These are phyloP conservation scores for Dactylorhiza incarnata DNA, from an alignment of 106 monocot genomes.

Conservation along the genomic window DNA sequence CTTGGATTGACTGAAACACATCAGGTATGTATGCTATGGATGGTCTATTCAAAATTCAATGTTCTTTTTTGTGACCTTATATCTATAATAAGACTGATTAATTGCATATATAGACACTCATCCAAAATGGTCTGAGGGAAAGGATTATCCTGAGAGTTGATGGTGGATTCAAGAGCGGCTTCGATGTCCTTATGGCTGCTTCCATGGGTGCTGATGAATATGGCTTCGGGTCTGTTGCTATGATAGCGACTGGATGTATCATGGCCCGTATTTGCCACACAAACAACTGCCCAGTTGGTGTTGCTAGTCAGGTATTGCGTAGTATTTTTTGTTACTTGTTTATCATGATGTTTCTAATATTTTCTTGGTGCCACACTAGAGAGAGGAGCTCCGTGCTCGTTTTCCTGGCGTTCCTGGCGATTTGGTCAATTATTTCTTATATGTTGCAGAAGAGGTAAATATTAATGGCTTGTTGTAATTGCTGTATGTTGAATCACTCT, in stretches of 20 bases:
- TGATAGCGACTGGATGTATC: conserved; percentile 99
- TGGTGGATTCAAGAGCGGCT: conserved; percentile 97
- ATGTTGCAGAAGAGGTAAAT: conserved; percentile 96
- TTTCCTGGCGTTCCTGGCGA: conserved; percentile 99
- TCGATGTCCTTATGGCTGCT: conserved; percentile 97
- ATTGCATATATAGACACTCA: conserved; percentile 70
- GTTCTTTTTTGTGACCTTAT: background rate
- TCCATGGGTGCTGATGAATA: conserved; percentile 98
- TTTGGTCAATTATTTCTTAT: conserved; percentile 90
- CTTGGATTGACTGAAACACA: conserved; percentile 93
- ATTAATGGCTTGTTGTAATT: background rate
- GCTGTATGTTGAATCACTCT: background rate
- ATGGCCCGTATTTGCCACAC: conserved; percentile 99
- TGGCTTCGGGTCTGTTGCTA: conserved; percentile 98
- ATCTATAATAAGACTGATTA: too few relatives aligned
- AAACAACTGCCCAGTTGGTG: conserved; percentile 98
- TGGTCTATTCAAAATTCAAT: background rate
- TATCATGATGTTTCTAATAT: background rate
- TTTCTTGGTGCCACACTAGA: conserved; percentile 28
- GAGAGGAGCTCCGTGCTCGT: conserved; percentile 96
- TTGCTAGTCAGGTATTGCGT: conserved; percentile 80
- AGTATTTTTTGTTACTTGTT: conserved; percentile 1
- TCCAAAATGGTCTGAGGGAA: conserved; percentile 87
- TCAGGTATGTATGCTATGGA: conserved; percentile 39
- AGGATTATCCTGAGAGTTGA: conserved; percentile 94